Percentiles rank a stretch among this genome's conserved stretches.
These are phyloP conservation scores for Effrenium voratum DNA, from an alignment of 73 alveolate species.

Conservation along the genomic window DNA sequence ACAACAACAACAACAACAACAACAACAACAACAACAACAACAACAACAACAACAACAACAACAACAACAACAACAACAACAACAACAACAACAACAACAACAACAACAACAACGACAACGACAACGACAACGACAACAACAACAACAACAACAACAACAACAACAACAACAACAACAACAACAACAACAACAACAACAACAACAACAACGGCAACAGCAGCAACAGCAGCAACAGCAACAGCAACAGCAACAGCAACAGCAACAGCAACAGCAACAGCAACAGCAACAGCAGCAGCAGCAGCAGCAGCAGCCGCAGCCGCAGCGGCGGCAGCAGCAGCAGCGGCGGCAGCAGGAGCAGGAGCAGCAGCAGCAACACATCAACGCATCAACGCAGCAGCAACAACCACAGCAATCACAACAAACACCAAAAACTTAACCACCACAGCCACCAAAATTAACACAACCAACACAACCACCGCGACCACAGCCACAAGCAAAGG, in stretches of 20 bases:
- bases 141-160: background rate
- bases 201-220: background rate
- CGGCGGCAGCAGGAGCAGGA: too few relatives aligned
- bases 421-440: too few relatives aligned
- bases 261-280: background rate
- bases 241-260: too few relatives aligned
- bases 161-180: background rate
- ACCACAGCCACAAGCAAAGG: too few relatives aligned
- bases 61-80: background rate
- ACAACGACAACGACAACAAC: background rate
- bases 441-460: too few relatives aligned
- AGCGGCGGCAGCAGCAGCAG: too few relatives aligned
- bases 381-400: too few relatives aligned
- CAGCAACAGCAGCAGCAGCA: background rate
- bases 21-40: constrained; percentile 15
- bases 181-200: background rate
- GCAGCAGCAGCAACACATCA: too few relatives aligned
- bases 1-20: constrained; percentile 1
- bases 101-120: constrained; percentile 20
- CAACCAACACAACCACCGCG: too few relatives aligned
- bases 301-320: too few relatives aligned
- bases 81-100: constrained; percentile 22
- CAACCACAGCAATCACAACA: too few relatives aligned
- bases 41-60: constrained; percentile 20
- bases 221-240: too few relatives aligned